Conservation (phyloP, 2,329 filamentous ascomycete genomes). For the Pyricularia sp. region DNA sequence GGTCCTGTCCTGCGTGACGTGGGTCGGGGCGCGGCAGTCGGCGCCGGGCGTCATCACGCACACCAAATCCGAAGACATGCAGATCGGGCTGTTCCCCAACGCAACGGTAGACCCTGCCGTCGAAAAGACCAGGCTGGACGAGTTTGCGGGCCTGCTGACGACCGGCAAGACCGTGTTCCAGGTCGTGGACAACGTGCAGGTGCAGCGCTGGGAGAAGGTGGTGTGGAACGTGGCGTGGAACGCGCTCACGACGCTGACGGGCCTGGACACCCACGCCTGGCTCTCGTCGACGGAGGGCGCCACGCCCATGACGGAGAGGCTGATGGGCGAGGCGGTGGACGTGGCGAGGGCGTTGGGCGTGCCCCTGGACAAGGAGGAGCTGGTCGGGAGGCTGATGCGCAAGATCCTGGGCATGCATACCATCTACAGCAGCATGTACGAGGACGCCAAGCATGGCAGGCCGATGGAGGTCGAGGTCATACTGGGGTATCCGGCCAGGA, state of each 20-base stretch:
- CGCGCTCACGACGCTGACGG: constrained; percentile 46
- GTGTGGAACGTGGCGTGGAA: constrained; percentile 54
- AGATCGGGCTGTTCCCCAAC: constrained; percentile 42
- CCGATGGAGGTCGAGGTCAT: constrained; percentile 56
- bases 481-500: constrained; percentile 47
- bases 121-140: constrained; percentile 28
- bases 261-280: constrained; percentile 41
- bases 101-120: neutral
- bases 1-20: constrained; percentile 45
- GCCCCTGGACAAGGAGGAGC: constrained; percentile 30
- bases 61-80: constrained; percentile 41
- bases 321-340: constrained; percentile 43
- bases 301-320: constrained; percentile 37
- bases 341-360: constrained; percentile 45
- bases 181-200: constrained; percentile 44
- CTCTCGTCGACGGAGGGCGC: constrained; percentile 29
- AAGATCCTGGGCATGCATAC: constrained; percentile 35
- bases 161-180: constrained; percentile 33
- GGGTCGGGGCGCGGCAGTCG: constrained; percentile 42
- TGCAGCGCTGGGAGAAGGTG: constrained; percentile 50
- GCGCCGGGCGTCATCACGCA: constrained; percentile 39
- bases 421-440: constrained; percentile 42
- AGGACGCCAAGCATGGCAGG: constrained; percentile 46
- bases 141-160: constrained; percentile 29
- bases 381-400: constrained; percentile 36